These are phyloP conservation scores for Solanum microdontum DNA, from an alignment of 257 asterid genomes.

Conservation along the genomic window DNA sequence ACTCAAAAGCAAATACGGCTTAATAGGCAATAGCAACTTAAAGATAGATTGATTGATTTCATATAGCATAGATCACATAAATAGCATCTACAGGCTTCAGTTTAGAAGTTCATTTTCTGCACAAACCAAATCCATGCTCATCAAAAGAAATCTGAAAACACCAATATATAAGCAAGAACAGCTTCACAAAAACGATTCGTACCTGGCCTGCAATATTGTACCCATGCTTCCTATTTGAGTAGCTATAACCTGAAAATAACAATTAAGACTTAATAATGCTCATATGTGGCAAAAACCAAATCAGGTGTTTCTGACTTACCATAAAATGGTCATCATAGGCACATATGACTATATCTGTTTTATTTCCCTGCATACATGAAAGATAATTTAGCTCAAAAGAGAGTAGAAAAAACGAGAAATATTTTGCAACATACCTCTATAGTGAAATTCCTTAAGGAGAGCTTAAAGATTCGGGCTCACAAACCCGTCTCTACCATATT, in stretches of 20 bases:
- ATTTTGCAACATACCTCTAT: background rate
- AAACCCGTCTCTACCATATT: background rate
- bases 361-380: conserved; percentile 36
- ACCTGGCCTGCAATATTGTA: conserved; percentile 87
- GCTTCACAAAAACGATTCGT: background rate
- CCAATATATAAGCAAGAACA: background rate
- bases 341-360: conserved; percentile 66
- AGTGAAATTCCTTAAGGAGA: background rate
- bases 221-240: conserved; percentile 98
- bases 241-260: conserved; percentile 51
- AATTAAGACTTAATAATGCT: background rate
- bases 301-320: conserved; percentile 31
- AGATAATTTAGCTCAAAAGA: background rate
- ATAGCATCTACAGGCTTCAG: background rate
- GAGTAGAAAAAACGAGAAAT: background rate
- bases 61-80: background rate
- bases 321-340: conserved; percentile 71
- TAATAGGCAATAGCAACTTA: background rate
- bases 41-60: background rate
- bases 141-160: background rate
- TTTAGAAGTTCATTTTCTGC: background rate
- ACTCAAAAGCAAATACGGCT: background rate
- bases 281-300: background rate
- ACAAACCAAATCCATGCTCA: background rate
- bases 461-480: background rate